Evolutionary conservation across 148 eudicot genomes (phyloP).

Genomic region (Amaranthus hypochondriacus): DNA sequence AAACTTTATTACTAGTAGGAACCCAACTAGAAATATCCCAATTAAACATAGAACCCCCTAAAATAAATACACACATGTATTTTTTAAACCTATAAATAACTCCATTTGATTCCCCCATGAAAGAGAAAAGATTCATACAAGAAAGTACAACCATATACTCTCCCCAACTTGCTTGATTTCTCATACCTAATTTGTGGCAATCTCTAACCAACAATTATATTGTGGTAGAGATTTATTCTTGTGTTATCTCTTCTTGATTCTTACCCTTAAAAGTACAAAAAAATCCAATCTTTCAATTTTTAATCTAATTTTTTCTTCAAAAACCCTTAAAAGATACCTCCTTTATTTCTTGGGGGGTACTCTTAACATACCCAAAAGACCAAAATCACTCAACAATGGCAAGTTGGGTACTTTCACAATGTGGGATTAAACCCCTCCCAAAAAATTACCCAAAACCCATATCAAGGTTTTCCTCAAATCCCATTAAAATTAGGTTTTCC

Average conservation of each 20-base stretch:
- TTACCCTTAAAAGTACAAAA: not conserved
- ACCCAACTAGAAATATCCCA: slow-evolving; percentile 1
- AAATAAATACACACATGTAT: not conserved
- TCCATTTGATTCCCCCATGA: not conserved
- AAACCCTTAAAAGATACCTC: slow-evolving; percentile 8
- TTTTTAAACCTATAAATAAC: slow-evolving; percentile 5
- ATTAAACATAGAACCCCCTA: not conserved
- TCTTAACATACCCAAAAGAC: not conserved
- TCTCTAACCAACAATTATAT: not conserved
- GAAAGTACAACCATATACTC: too few relatives aligned
- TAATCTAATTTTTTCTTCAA: slow-evolving; percentile 3
- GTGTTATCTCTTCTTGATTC: slow-evolving; percentile 21
- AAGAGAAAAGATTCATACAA: not conserved
- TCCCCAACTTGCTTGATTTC: too few relatives aligned
- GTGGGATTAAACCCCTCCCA: slow-evolving; percentile 64
- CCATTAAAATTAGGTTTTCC: slow-evolving; percentile 25
- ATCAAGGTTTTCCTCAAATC: slow-evolving; percentile 26
- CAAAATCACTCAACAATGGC: slow-evolving; percentile 44
- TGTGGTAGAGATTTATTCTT: slow-evolving; percentile 29
- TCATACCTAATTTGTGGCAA: too few relatives aligned
- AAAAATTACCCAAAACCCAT: slow-evolving; percentile 46
- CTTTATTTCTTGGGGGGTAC: not conserved
- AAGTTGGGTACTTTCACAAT: slow-evolving; percentile 70
- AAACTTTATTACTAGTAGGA: not conserved
- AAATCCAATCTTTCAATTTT: not conserved